These are phyloP conservation scores for Solanum aculeatissimum DNA, from an alignment of 305 asterid species.

Conservation along the genomic window DNA sequence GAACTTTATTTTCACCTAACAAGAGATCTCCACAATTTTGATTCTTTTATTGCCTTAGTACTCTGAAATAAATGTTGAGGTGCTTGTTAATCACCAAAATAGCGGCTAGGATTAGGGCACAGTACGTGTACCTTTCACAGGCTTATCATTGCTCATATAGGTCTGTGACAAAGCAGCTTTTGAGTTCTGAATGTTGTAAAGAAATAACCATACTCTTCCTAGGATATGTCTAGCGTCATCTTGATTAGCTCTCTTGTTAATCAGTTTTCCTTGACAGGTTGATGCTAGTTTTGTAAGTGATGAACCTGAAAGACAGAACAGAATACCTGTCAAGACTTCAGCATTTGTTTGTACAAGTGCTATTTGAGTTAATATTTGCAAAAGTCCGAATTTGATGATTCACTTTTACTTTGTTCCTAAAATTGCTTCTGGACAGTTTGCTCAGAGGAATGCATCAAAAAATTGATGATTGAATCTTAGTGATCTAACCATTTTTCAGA, in stretches of 20 bases:
- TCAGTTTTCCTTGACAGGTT: neutral
- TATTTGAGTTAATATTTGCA: neutral
- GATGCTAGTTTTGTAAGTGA: neutral
- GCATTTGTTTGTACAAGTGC: neutral
- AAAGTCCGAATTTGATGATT: neutral
- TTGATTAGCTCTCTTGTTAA: neutral
- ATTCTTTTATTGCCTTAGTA: neutral
- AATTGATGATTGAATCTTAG: neutral
- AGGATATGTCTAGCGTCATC: neutral
- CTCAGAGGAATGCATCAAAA: neutral
- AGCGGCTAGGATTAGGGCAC: neutral
- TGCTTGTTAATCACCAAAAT: neutral
- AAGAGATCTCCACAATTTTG: neutral
- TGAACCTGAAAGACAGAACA: neutral
- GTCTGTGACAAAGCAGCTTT: neutral
- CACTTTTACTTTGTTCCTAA: neutral
- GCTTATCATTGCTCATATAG: neutral
- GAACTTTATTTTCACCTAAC: neutral
- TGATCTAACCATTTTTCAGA: neutral
- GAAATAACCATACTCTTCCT: neutral
- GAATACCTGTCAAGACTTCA: neutral
- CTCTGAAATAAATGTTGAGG: neutral
- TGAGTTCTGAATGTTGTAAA: neutral
- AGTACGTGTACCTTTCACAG: neutral
- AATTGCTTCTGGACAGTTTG: neutral